Percentiles rank a stretch among this genome's conserved stretches.
These are phyloP conservation scores for Podosphaera xanthii DNA, from an alignment of 2,329 filamentous ascomycete species.

Conservation along the genomic window DNA sequence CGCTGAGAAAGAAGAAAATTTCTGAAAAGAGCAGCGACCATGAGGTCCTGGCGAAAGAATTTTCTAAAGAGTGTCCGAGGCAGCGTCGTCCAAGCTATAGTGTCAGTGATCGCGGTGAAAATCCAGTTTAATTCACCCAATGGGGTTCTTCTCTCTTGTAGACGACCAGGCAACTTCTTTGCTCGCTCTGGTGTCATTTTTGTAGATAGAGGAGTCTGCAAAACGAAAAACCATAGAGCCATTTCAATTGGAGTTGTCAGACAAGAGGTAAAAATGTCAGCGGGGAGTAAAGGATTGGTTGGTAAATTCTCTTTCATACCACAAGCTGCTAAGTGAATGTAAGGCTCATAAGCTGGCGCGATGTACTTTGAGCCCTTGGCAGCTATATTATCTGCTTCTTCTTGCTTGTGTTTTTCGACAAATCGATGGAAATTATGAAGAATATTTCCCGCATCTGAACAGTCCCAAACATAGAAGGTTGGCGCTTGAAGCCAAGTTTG, in stretches of 20 bases:
- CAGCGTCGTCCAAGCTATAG: constrained; percentile 92
- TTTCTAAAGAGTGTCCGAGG: constrained; percentile 84
- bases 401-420: constrained; percentile 80
- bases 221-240: constrained; percentile 84
- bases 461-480: constrained; percentile 94
- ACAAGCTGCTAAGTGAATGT: constrained; percentile 83
- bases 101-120: constrained; percentile 95
- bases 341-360: constrained; percentile 45
- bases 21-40: constrained; percentile 94
- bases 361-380: constrained; percentile 63
- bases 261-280: constrained; percentile 88
- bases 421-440: constrained; percentile 86
- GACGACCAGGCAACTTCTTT: constrained; percentile 68
- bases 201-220: constrained; percentile 50
- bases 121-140: constrained; percentile 98
- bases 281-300: constrained; percentile 79
- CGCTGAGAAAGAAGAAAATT: constrained; percentile 90
- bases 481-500: constrained; percentile 91
- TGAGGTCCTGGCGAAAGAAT: constrained; percentile 88
- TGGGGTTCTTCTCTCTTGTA: constrained; percentile 82
- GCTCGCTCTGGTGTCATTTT: constrained; percentile 60
- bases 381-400: constrained; percentile 49
- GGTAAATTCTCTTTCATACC: constrained; percentile 77
- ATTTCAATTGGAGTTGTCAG: constrained; percentile 95
- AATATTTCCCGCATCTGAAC: constrained; percentile 88